Conservation (phyloP, 2,329 filamentous ascomycete species). For the Thielaviopsis punctulata region DNA sequence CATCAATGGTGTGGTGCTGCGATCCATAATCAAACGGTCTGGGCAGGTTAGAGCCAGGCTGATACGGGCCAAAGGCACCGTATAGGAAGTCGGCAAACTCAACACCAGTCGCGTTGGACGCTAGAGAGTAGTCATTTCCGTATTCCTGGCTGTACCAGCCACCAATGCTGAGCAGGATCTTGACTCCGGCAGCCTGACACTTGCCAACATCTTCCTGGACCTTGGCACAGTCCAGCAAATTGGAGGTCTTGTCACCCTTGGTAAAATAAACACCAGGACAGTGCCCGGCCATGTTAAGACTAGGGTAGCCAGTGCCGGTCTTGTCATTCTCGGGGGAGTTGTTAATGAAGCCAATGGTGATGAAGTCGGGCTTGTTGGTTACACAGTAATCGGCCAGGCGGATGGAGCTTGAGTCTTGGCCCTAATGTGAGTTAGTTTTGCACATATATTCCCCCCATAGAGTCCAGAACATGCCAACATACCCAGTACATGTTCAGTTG, state of each 20-base stretch:
- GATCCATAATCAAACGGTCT: conserved; percentile 21
- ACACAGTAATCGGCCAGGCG: conserved; percentile 21
- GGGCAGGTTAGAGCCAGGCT: conserved; percentile 18
- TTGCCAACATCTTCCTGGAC: conserved; percentile 24
- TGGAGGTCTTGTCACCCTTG: conserved; percentile 15
- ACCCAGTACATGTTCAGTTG: conserved; percentile 27
- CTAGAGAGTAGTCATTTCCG: conserved; percentile 20
- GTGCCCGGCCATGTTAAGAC: conserved; percentile 24
- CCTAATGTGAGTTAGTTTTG: conserved; percentile 16
- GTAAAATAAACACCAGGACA: conserved; percentile 19
- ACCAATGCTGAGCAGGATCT: conserved; percentile 27
- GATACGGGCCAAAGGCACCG: conserved; percentile 22
- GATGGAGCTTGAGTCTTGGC: conserved; percentile 18
- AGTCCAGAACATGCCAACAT: conserved; percentile 9
- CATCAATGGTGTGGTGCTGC: conserved; percentile 20
- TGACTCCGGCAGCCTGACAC: conserved; percentile 25
- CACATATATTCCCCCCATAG: not conserved
- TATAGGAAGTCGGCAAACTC: conserved; percentile 24
- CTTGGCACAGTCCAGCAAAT: conserved; percentile 21
- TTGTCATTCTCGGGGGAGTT: conserved; percentile 20
- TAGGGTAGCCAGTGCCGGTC: conserved; percentile 21
- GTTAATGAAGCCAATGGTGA: conserved; percentile 24
- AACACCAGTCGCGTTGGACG: conserved; percentile 17
- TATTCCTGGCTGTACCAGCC: conserved; percentile 11
- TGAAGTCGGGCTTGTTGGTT: conserved; percentile 21